A percentile compares a stretch with the other conserved stretches of the same genome.
Conservation (phyloP, 345 rosid species). For the Citropsis articulata region DNA sequence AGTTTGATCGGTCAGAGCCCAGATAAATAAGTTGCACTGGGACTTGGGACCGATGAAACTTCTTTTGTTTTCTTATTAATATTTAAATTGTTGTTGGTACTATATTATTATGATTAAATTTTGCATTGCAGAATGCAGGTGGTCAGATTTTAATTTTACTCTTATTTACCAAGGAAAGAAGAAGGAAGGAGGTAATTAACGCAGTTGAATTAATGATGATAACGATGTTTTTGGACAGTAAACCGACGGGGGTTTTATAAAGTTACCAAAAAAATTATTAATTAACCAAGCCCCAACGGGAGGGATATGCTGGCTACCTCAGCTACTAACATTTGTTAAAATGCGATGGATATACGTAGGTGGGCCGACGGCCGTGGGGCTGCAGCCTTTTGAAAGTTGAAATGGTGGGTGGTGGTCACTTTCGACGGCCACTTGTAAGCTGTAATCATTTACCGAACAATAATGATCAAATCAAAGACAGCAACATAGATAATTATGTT, state of each 20-base stretch:
- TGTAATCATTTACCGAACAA: too few species aligned
- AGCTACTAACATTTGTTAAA: too few species aligned
- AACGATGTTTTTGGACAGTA: not conserved
- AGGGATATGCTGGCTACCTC: too few species aligned
- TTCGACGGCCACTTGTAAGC: too few species aligned
- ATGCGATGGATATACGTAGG: not conserved
- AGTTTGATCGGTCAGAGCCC: not conserved
- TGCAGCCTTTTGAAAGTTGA: not conserved
- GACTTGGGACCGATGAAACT: not conserved
- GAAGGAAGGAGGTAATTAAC: not conserved
- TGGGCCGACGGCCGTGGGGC: not conserved
- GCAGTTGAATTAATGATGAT: not conserved
- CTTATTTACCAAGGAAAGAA: not conserved
- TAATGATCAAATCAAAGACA: too few species aligned
- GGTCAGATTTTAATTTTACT: not conserved
- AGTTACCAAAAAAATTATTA: too few species aligned
- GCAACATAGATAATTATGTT: too few species aligned
- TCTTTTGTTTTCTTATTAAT: not conserved
- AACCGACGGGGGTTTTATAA: too few species aligned
- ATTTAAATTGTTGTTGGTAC: not conserved
- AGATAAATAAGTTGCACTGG: not conserved
- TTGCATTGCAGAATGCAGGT: not conserved
- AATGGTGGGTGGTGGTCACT: not conserved
- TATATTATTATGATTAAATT: not conserved
- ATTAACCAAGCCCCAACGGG: too few species aligned